Evolutionary conservation across 495 filamentous ascomycete species (phyloP).

Genomic region (Geoglossum glabrum): DNA sequence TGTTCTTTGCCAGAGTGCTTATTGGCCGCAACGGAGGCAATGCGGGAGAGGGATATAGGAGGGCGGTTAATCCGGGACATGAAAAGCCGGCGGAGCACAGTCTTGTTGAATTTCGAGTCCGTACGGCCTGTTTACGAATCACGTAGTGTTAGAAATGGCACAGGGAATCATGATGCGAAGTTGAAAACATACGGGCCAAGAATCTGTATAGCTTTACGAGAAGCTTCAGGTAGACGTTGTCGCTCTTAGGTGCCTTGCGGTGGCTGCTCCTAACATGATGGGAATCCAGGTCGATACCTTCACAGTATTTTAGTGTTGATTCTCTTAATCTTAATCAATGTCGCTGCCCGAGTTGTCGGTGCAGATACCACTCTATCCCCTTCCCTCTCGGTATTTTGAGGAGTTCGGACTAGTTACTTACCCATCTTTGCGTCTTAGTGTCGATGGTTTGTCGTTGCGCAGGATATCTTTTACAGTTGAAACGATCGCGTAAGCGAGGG

Average conservation of each 20-base stretch:
- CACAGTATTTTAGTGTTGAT: not conserved
- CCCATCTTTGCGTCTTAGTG: constrained; percentile 9
- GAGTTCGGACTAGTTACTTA: constrained; percentile 3
- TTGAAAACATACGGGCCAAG: constrained; percentile 56
- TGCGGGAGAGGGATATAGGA: constrained; percentile 79
- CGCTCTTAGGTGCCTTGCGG: constrained; percentile 90
- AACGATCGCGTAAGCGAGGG: not conserved
- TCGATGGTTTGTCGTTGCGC: not conserved
- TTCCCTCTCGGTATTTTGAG: not conserved
- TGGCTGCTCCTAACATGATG: constrained; percentile 77
- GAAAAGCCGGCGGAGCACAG: constrained; percentile 85
- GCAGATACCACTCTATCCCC: not conserved
- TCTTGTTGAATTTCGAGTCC: constrained; percentile 91
- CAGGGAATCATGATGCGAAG: constrained; percentile 1
- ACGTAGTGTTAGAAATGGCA: constrained; percentile 5
- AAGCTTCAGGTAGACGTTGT: constrained; percentile 94
- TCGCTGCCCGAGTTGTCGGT: not conserved
- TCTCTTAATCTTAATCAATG: not conserved
- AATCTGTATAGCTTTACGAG: constrained; percentile 98
- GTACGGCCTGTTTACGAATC: constrained; percentile 49
- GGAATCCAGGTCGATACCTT: constrained; percentile 49
- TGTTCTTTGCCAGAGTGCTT: constrained; percentile 39
- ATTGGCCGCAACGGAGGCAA: constrained; percentile 44
- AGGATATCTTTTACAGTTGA: not conserved
- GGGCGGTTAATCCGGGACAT: constrained; percentile 96